A percentile compares a stretch with the other conserved stretches of the same genome.
phyloP scores from a whole-genome alignment of 208 protist species.

The Tritrichomonas foetus region DNA sequence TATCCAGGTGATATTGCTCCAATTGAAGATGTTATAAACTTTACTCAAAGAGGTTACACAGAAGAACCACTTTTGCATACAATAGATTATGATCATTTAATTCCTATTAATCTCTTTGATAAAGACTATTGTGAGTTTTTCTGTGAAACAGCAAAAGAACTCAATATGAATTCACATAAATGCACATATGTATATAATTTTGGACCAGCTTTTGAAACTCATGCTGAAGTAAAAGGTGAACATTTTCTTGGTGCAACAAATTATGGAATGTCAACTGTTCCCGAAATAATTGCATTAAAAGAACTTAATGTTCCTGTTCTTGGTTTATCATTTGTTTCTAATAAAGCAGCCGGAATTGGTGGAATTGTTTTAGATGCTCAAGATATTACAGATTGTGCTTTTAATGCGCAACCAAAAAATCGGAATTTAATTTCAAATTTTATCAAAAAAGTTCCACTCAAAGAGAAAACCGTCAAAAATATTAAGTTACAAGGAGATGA shows the following conservation, averaged over 20 bases:
- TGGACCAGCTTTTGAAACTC: slow-evolving; percentile 1
- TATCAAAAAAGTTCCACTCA: background rate
- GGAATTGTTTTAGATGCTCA: background rate
- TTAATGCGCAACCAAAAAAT: background rate
- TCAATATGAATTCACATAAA: background rate
- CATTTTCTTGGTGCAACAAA: background rate
- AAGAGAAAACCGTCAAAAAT: background rate
- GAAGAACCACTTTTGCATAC: background rate
- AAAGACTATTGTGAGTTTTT: background rate
- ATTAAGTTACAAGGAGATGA: background rate
- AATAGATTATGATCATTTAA: background rate
- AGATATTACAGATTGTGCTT: background rate
- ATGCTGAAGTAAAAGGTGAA: background rate
- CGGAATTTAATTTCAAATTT: background rate
- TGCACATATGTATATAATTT: slow-evolving; percentile 2
- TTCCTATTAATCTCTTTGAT: background rate
- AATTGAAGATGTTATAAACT: background rate
- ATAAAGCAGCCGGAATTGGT: background rate
- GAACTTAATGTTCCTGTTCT: background rate
- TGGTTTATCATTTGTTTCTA: slow-evolving; percentile 6
- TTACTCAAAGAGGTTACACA: slow-evolving; percentile 4
- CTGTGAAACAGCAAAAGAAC: background rate
- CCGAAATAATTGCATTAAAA: background rate
- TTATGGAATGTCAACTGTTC: slow-evolving; percentile 38
- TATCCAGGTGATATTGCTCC: background rate